Evolutionary conservation across 352 stramenopile species (phyloP).

Genomic region (Phytophthora chlamydospora): DNA sequence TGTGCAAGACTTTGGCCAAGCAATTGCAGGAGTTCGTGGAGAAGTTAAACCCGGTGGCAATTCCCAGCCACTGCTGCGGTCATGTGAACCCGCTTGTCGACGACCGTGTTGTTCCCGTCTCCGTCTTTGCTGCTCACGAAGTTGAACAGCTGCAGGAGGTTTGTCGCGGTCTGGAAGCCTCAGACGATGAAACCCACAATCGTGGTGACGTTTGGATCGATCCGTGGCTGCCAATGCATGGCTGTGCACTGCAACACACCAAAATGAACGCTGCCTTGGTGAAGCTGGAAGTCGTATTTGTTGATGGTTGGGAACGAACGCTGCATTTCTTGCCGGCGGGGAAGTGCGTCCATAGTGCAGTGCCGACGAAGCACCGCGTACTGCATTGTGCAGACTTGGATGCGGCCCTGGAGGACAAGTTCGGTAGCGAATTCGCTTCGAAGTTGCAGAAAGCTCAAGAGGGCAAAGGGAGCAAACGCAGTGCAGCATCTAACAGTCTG

Average conservation of each 20-base stretch:
- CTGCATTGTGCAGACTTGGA: slow-evolving; percentile 45
- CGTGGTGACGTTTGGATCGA: slow-evolving; percentile 39
- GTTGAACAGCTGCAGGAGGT: slow-evolving; percentile 26
- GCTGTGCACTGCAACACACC: slow-evolving; percentile 48
- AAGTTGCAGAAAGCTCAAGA: slow-evolving; percentile 36
- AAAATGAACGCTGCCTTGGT: slow-evolving; percentile 22
- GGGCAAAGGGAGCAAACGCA: slow-evolving; percentile 33
- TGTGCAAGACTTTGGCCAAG: slow-evolving; percentile 31
- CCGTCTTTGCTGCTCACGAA: slow-evolving; percentile 38
- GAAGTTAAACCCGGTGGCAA: slow-evolving; percentile 11
- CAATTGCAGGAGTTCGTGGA: slow-evolving; percentile 29
- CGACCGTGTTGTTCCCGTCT: slow-evolving; percentile 31
- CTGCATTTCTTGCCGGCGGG: slow-evolving; percentile 39
- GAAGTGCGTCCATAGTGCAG: slow-evolving; percentile 45
- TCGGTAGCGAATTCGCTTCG: slow-evolving; percentile 12
- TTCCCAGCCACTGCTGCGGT: slow-evolving; percentile 14
- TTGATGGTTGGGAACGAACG: slow-evolving; percentile 46
- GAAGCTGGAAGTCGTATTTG: slow-evolving; percentile 43
- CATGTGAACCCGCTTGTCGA: slow-evolving; percentile 21
- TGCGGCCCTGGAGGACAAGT: slow-evolving; percentile 6
- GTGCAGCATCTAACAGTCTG: slow-evolving; percentile 30
- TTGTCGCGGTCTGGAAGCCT: slow-evolving; percentile 6
- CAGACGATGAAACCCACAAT: background rate
- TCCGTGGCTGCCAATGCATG: slow-evolving; percentile 59
- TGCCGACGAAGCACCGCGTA: slow-evolving; percentile 30